These are phyloP conservation scores for Holtermannia corniformis DNA, from an alignment of 768 basidiomycete species.

Conservation along the genomic window DNA sequence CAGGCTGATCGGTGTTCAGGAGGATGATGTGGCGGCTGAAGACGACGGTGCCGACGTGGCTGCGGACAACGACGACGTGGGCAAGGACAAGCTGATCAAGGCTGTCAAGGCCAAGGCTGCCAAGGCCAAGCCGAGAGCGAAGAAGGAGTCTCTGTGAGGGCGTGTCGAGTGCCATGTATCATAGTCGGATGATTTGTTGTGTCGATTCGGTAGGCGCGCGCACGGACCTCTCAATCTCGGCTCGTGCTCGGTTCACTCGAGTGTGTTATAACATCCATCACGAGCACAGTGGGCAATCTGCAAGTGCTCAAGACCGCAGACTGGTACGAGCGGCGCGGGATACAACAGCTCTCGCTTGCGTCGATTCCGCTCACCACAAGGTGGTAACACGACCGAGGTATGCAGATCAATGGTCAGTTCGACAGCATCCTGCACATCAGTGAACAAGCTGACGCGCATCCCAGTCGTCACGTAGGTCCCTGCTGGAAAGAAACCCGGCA, in stretches of 20 bases:
- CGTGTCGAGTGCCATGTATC: too few species aligned
- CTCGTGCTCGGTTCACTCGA: too few species aligned
- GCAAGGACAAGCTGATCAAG: conserved; percentile 55
- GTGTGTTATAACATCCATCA: too few species aligned
- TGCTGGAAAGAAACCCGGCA: neutral
- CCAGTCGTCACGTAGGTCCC: neutral
- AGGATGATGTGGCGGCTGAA: conserved; percentile 49
- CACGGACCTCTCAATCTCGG: too few species aligned
- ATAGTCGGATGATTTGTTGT: too few species aligned
- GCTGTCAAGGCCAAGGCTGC: conserved; percentile 40
- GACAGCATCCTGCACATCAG: neutral
- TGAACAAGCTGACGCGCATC: neutral
- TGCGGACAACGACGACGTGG: conserved; percentile 52
- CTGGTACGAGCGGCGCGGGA: too few species aligned
- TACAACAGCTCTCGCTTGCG: too few species aligned
- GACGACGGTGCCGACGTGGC: conserved; percentile 45
- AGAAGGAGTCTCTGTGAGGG: conserved; percentile 9
- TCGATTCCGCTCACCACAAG: too few species aligned
- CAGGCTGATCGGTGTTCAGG: conserved; percentile 41
- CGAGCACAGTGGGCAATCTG: too few species aligned
- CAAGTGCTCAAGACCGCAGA: too few species aligned
- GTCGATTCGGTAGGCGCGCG: too few species aligned
- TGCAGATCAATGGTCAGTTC: neutral
- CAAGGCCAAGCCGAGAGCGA: conserved; percentile 17
- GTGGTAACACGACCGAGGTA: too few species aligned